Percentiles rank a stretch among this genome's conserved stretches.
These are phyloP conservation scores for Myxozyma nipponensis DNA, from an alignment of 805 yeast genomes.

Conservation along the genomic window DNA sequence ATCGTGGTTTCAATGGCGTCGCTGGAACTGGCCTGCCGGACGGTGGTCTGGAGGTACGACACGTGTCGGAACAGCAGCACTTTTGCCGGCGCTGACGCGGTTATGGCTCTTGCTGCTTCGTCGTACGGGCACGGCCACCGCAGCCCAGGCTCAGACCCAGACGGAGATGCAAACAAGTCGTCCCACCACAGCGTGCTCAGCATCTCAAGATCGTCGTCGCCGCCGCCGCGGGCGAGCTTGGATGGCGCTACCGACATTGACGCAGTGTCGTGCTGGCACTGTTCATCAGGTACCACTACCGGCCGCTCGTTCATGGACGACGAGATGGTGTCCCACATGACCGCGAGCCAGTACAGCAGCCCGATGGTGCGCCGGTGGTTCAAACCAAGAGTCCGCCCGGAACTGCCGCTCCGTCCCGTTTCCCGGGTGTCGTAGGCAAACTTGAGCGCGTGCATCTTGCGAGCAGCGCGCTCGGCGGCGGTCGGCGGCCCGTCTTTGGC, in stretches of 20 bases:
- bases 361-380: not conserved
- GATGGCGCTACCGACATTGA: not conserved
- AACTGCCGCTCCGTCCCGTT: not conserved
- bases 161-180: not conserved
- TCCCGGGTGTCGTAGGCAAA: not conserved
- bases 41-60: not conserved
- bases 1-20: not conserved
- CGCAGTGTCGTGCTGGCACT: not conserved
- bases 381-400: not conserved
- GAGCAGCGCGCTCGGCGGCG: not conserved
- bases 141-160: not conserved
- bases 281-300: conserved; percentile 1
- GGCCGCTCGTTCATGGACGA: not conserved
- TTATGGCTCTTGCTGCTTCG: not conserved
- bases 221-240: no score
- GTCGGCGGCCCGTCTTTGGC: not conserved
- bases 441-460: not conserved
- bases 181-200: not conserved
- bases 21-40: not conserved
- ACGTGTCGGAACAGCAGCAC: conserved; percentile 1
- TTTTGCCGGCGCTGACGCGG: not conserved
- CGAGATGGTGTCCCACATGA: not conserved
- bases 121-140: conserved; percentile 2
- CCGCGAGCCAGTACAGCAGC: not conserved
- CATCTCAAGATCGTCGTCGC: not conserved